Base-by-base conservation (phyloP, 2,329 filamentous ascomycete species). In the Apiospora malaysiana region DNA sequence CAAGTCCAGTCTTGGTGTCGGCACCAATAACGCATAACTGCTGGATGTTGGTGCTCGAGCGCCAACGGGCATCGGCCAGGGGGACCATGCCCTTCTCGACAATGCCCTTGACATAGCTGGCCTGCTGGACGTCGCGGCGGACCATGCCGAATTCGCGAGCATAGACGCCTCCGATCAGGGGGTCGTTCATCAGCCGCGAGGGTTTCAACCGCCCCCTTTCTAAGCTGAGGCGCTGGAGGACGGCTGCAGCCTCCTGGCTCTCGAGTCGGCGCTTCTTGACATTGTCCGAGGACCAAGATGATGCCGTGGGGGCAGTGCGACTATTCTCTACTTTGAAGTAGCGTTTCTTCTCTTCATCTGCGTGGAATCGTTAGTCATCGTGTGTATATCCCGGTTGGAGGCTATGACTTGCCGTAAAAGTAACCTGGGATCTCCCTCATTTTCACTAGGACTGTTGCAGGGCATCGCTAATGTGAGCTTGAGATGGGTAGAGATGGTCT, bases 311-410 rank as follows among this genome's bases (percentile, higher is more conserved):
- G 0, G 88, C 88, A 21, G 84, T 84, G 70, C 87, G 84, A 49
- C 87, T 84, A 65, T 85, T 86, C 77, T 92, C 88, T 68, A 93
- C 87, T 75, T 89, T 91, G 80, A 93, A 93, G 76, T 93, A 93
- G 73, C 89, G 91, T 47, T 86, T 86, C 78, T 89, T 92, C 59
- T 85, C 85, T 18, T 79, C 68, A 72, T 90, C 89, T 90, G 69
- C 9, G 43, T 14, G 46, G 12, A 32, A 23, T 6, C 14, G 56
- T 63, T 63, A 46, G 67, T 12, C 0, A 47, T 18, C 47, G 68
- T 46, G 68, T 46, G 25, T 43, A 70, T 51, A 14, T n/a, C 25
- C 16, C 27, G 51, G 51, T 10, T 18, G 27, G 37, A 16, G 32
- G 32, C 9, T 10, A 25, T 69, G 27, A 73, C 69, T 70, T 71